phyloP scores from a whole-genome alignment of 2,329 filamentous ascomycete genomes.

The Phoma sp. region DNA sequence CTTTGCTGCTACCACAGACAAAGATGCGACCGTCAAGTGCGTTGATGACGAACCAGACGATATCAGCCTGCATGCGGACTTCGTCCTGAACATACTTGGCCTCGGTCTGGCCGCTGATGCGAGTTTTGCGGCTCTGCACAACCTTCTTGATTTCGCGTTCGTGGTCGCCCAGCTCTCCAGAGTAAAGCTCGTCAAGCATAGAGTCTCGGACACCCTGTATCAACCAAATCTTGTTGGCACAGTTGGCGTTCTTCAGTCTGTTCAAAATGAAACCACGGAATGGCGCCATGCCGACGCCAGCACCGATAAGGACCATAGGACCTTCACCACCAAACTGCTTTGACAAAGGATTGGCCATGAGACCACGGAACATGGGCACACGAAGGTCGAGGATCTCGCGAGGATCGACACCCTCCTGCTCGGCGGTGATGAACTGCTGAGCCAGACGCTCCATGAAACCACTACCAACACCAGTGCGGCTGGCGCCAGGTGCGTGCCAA shows the following conservation, averaged over 20 bases:
- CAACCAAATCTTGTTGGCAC: constrained; percentile 97
- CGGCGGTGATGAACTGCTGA: constrained; percentile 70
- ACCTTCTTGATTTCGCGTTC: constrained; percentile 55
- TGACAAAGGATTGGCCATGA: constrained; percentile 96
- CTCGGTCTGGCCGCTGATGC: constrained; percentile 52
- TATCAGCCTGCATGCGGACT: constrained; percentile 84
- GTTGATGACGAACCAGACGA: constrained; percentile 99
- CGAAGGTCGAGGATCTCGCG: constrained; percentile 65
- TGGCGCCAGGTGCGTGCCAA: constrained; percentile 67
- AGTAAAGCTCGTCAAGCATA: constrained; percentile 93
- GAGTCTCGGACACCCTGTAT: constrained; percentile 94
- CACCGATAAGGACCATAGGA: constrained; percentile 96
- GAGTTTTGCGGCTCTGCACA: constrained; percentile 59
- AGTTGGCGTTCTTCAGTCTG: constrained; percentile 89
- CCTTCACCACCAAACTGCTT: constrained; percentile 91
- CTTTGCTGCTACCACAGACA: constrained; percentile 92
- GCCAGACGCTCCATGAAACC: constrained; percentile 93
- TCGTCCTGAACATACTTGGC: constrained; percentile 97
- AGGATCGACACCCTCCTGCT: constrained; percentile 60
- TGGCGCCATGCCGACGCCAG: constrained; percentile 93
- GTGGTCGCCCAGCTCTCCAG: constrained; percentile 85
- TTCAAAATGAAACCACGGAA: constrained; percentile 98
- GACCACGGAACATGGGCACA: constrained; percentile 95
- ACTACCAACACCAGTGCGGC: constrained; percentile 83
- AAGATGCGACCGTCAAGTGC: constrained; percentile 94